phyloP scores from a whole-genome alignment of 352 stramenopile genomes.

The Blastocystis sp. region DNA sequence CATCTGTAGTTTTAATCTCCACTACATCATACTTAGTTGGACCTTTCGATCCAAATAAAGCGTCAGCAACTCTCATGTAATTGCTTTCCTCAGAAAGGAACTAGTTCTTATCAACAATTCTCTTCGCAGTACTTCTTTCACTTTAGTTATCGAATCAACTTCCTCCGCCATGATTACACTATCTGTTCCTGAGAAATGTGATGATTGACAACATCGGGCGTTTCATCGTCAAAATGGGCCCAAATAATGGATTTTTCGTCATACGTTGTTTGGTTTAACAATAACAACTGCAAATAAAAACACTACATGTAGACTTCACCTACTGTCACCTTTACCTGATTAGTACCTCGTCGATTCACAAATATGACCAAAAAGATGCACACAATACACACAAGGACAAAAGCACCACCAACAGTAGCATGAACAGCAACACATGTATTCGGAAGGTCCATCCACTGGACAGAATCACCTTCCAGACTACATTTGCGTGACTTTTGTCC shows the following conservation, averaged over 20 bases:
- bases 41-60: conserved; percentile 26
- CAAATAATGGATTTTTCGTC: too few relatives aligned
- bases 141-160: background rate
- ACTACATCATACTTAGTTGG: conserved; percentile 54
- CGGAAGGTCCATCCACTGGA: background rate
- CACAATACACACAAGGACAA: background rate
- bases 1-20: background rate
- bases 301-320: conserved; percentile 4
- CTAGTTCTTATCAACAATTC: background rate
- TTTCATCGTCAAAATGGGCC: background rate
- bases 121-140: background rate
- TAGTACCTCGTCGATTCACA: background rate
- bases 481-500: background rate
- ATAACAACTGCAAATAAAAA: background rate
- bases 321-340: background rate
- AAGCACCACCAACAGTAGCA: background rate
- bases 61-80: conserved; percentile 44
- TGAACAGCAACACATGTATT: background rate
- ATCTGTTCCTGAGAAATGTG: background rate
- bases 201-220: conserved; percentile 8
- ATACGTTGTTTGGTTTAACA: background rate
- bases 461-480: background rate
- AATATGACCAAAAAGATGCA: background rate
- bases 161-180: background rate
- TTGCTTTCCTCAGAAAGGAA: conserved; percentile 35